Base-by-base conservation (phyloP, 2,329 filamentous ascomycete species). In the Penicillium aurantiogriseum region DNA sequence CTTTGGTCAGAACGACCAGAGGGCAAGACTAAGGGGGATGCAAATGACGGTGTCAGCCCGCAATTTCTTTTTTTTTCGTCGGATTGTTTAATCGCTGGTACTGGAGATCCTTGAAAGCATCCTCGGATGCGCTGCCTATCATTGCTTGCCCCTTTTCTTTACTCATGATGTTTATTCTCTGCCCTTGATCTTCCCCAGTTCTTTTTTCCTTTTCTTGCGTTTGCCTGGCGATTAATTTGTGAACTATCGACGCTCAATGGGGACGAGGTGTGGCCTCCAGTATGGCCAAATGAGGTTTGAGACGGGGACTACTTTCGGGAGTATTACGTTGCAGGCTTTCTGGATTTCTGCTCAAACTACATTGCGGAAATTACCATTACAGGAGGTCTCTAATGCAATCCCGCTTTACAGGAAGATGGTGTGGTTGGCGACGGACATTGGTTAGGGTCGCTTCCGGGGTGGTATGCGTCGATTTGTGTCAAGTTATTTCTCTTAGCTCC, bases 401-500 rank as follows among this genome's bases (percentile, higher is more conserved):
- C 49, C 57, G 39, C 40, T 56, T 19, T 23, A 57, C 46, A 48
- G 54, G 56, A 42, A 29, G 42, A 51, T 60, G 45, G 59, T 61
- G 69, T 70, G 61, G 31, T 58, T 75, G 76, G 74, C 70, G 76
- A 76, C 64, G 76, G 76, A 77, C 64, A 67, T 66, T 77, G 74
- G 71, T 62, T 76, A 77, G 76, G 76, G 76, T 76, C 74, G 76
- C 76, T 74, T 76, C 76, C 73, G 76, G 76, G 76, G 76, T 74
- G 75, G 76, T 77, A 70, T 74, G 68, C 71, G 74, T 76, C 74
- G 67, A 73, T 69, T 59, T 63, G 63, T 61, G 64, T 67, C 63
- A 51, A 43, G 48, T 56, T 63, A 60, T 54, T 53, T 33, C 52
- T 57, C 54, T 57, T 63, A 56, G 61, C 58, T 53, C 39, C 54